Evolutionary conservation across 23 red algal genomes (phyloP).

Genomic region (Agarophyton chilense): DNA sequence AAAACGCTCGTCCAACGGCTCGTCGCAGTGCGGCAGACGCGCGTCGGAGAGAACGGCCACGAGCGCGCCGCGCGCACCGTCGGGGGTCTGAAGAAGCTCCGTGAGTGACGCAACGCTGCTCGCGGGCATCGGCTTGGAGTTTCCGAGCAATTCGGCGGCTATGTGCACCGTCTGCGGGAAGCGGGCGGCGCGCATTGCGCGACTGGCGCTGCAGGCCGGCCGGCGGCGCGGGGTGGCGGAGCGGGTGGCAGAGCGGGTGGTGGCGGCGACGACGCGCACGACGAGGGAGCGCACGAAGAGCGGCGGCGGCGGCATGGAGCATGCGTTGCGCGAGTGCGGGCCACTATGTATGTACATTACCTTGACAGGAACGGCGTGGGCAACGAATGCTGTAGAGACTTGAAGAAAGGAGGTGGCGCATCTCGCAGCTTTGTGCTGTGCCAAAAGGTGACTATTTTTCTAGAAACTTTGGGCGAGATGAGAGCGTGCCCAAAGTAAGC

Average conservation of each 20-base stretch:
- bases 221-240: not conserved
- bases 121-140: not conserved
- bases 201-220: not conserved
- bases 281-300: too few species aligned
- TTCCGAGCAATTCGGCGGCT: not conserved
- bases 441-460: too few species aligned
- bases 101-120: not conserved
- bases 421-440: too few species aligned
- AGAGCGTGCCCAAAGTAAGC: too few species aligned
- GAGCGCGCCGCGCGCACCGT: not conserved
- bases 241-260: not conserved
- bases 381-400: too few species aligned
- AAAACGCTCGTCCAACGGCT: not conserved
- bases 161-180: conserved; percentile 1
- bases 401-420: too few species aligned
- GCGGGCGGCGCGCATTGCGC: not conserved
- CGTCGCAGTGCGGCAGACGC: not conserved
- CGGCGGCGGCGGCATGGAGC: too few species aligned
- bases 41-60: conserved; percentile 7
- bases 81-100: not conserved
- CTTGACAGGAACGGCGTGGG: too few species aligned
- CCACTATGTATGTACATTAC: too few species aligned
- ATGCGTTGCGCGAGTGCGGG: too few species aligned
- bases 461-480: too few species aligned
- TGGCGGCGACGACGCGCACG: too few species aligned